Evolutionary conservation across 2,329 filamentous ascomycete species (phyloP), one percentile per base, ranked within the genome.

Genomic region (Lasiodiplodia hormozganensis): DNA sequence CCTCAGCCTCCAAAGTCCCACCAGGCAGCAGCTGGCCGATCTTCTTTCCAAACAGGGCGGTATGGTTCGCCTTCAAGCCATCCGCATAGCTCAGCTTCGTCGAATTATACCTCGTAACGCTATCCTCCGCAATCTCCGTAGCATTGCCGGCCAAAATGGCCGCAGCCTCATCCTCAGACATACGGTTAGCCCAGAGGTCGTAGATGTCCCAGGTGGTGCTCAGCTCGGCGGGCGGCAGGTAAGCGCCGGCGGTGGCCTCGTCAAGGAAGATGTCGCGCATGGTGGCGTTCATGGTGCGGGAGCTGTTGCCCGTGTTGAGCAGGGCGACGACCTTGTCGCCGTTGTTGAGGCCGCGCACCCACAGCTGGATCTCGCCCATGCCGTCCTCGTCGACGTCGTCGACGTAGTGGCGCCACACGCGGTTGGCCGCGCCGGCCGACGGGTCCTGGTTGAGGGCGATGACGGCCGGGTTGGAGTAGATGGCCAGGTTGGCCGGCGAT

Each of bases 121-220:
- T 67, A 49, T 76, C 76, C 1, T 77, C 79, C 12, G 73, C 76
- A 10, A 75, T 62, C 1, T 74, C 70, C 6, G 76, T 75, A 12
- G 76, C 75, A 2, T 76, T 81, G 0, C 81, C 81, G 62, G 81
- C 78, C 14, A 87, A 78, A 36, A 87, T 79, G 0, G 77, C 75
- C 28, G 74, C 72, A 0, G 85, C 84, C 49, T 82, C 80, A 2
- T 75, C 78, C 56, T 82, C 77, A 23, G 75, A 78, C 84, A 88
- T 86, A n/a, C 86, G 78, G 69, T 84, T 83, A 4, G 81, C 85
- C 86, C 86, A 88, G 1, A 88, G 77, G 73, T 88, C 85, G 58
- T 83, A 83, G 6, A 88, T 76, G 70, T 86, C 85, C 85, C 85
- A 88, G 0, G 75, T 77, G 70, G 81, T 74, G 28, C 77, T 73